Conservation (phyloP, 2,329 filamentous ascomycete genomes). For the Amauroascus niger region DNA sequence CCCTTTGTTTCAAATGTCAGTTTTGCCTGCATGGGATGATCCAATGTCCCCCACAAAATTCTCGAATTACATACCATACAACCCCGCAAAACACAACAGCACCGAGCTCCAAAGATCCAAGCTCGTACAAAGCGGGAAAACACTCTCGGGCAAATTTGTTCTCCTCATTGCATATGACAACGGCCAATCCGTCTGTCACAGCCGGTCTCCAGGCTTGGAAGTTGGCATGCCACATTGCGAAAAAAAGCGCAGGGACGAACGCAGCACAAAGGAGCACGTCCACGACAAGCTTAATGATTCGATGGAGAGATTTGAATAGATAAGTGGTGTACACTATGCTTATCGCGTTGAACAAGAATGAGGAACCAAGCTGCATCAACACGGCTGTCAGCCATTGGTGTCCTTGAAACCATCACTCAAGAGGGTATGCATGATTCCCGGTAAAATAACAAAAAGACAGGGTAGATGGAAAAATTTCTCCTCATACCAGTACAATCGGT, state of each 20-base stretch:
- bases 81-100: slow-evolving; percentile 22
- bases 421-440: no score
- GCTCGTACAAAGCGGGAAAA: slow-evolving; percentile 24
- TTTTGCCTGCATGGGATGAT: not conserved
- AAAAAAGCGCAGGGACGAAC: slow-evolving; percentile 21
- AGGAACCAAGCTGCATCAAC: slow-evolving; percentile 15
- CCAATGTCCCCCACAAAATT: no score
- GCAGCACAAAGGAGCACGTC: slow-evolving; percentile 17
- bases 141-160: slow-evolving; percentile 25
- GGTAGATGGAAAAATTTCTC: not conserved
- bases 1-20: not conserved
- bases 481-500: slow-evolving; percentile 22
- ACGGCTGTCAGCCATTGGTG: not conserved
- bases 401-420: no score
- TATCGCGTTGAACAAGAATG: slow-evolving; percentile 19
- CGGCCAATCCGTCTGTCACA: slow-evolving; percentile 2
- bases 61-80: slow-evolving; percentile 20
- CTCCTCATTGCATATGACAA: slow-evolving; percentile 20
- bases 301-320: slow-evolving; percentile 6
- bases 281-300: slow-evolving; percentile 10
- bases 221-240: slow-evolving; percentile 24
- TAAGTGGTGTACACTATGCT: slow-evolving; percentile 1
- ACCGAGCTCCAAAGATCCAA: slow-evolving; percentile 25
- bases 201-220: slow-evolving; percentile 25
- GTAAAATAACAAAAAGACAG: not conserved